A percentile compares a stretch with the other conserved stretches of the same genome.
phyloP scores from a whole-genome alignment of 2,329 filamentous ascomycete species.

The Xylariales sp. region DNA sequence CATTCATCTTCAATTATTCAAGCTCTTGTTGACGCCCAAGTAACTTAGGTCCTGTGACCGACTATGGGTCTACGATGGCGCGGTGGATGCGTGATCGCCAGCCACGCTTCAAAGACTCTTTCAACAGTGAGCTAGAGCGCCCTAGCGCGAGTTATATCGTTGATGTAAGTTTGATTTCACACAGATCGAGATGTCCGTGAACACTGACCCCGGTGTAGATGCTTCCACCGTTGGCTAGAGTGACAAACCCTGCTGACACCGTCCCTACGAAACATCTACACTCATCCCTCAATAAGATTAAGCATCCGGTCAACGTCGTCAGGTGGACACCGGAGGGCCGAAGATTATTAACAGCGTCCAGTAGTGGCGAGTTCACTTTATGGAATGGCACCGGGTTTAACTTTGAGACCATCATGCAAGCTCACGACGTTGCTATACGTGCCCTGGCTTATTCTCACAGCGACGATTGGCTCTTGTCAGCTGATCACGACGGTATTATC shows the following conservation, averaged over 20 bases:
- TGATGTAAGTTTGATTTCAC: slow-evolving; percentile 70
- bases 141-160: slow-evolving; percentile 91
- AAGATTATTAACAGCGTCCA: slow-evolving; percentile 89
- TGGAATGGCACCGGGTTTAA: slow-evolving; percentile 99
- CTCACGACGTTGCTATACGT: slow-evolving; percentile 88
- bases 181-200: neutral
- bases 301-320: slow-evolving; percentile 96
- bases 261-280: slow-evolving; percentile 96
- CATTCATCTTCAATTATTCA: slow-evolving; percentile 3
- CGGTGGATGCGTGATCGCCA: slow-evolving; percentile 91
- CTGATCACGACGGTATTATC: slow-evolving; percentile 92
- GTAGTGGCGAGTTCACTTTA: slow-evolving; percentile 96
- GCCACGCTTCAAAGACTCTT: slow-evolving; percentile 78
- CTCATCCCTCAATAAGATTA: slow-evolving; percentile 98
- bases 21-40: slow-evolving; percentile 32
- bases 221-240: slow-evolving; percentile 82
- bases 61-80: slow-evolving; percentile 89
- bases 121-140: slow-evolving; percentile 80
- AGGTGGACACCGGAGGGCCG: slow-evolving; percentile 97
- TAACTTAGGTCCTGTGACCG: slow-evolving; percentile 81
- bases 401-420: slow-evolving; percentile 99
- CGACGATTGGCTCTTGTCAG: slow-evolving; percentile 96
- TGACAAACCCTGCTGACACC: slow-evolving; percentile 81
- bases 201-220: slow-evolving; percentile 66
- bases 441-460: slow-evolving; percentile 90